Evolutionary conservation across 495 filamentous ascomycete species (phyloP), one percentile per base, ranked within the genome.

Genomic region (Aspergillus nidulans): DNA sequence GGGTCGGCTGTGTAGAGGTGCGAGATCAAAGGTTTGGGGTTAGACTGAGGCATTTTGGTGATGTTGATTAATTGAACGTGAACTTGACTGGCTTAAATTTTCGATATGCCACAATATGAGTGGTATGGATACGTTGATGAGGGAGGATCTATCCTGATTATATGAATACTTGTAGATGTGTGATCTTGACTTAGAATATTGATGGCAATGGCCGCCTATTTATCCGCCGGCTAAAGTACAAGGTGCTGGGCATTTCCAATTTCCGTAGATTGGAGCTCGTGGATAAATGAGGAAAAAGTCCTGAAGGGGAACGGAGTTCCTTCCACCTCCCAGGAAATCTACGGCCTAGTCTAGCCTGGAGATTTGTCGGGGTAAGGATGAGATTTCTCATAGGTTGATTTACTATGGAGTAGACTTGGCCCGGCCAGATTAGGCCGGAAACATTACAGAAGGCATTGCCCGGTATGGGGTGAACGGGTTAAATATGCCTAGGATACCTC

Each of bases 1-100:
- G 77, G 77, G 50, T 81, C 78, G 0, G 78, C 78, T 9, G 85
- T 87, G 75, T 84, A 88, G 66, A 87, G 71, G 71, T 85, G 77
- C 1, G 76, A 85, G 1, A 49, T 49, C 62, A 88, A 78, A 52
- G 88, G 73, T n/a, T 3, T 21, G 32, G 79, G 77, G 54, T 63
- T 48, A 21, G n/a, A n/a, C n/a, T n/a, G 4, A 10, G 56, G 23
- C 63, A 66, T 64, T 47, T 58, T 54, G 47, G 10, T 23, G 26
- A 16, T 26, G 26, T 6, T 12, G 44, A 28, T 16, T 9, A 3
- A n/a, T n/a, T n/a, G n/a, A n/a, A n/a, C n/a, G n/a, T n/a, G n/a
- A n/a, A n/a, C n/a, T n/a, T n/a, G n/a, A n/a, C n/a, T n/a, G n/a
- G n/a, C n/a, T n/a, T n/a, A n/a, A n/a, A n/a, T n/a, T n/a, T n/a